Evolutionary conservation across 176 grass and related monocot species (phyloP), one percentile per base, ranked within the genome.

Genomic region (Avena atlantica): DNA sequence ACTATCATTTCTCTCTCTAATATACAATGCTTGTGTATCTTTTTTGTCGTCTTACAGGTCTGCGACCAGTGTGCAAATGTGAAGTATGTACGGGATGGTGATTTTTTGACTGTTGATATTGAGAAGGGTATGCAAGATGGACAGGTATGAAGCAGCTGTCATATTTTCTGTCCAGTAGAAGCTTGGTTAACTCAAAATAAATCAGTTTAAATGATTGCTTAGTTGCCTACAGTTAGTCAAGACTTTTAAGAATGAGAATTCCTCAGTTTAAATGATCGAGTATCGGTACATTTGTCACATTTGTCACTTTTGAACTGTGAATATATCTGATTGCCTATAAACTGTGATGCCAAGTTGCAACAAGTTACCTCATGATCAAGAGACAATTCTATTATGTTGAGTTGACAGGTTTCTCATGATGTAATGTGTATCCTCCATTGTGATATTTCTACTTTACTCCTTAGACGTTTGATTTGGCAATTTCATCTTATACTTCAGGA

Each of bases 91-190:
- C 89, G 94, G 75, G 97, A 99, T 89, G 97, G 97, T 83, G 88
- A 85, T 8, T 99, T 99, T 70, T 81, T 99, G 51, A 96, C 97
- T 74, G 92, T 99, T 87, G 97, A 99, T 93, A 99, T 99, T 81
- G 97, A 99, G 85, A 99, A 99, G 87, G 97, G 97, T 80, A 94
- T 99, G 97, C 87, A 99, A 90, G 97, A 99, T 90, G 97, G 94
- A 65, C 94, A 99, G 93, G 97, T 99, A 93, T 71, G 74, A 55
- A 83, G 9, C 45, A 72, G 59, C 8, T 68, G 50, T 64, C 78
- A 56, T 51, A 17, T 78, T 69, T 83, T 40, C 77, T 49, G 16
- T 84, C 81, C 37, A 69, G 20, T 23, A 62, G 48, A 59, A 17
- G 29, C 59, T 13, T 59, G 13, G 2, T 83, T 51, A 76, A 9